A percentile compares a stretch with the other conserved stretches of the same genome.
These are phyloP conservation scores for Chaetomium cochliodes DNA, from an alignment of 495 filamentous ascomycete genomes.

Conservation along the genomic window DNA sequence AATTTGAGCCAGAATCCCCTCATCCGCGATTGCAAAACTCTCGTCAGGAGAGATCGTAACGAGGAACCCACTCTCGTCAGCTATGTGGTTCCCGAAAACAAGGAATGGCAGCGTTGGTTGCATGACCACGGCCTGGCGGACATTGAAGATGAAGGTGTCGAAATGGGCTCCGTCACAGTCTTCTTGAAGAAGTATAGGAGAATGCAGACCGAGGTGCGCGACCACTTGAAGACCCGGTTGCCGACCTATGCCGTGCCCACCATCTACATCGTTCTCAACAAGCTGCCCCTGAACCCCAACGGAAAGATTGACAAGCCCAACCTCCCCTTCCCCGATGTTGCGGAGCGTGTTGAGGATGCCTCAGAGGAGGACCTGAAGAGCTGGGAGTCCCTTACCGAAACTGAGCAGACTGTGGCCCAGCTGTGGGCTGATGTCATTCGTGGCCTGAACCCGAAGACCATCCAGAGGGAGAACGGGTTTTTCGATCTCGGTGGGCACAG, in stretches of 20 bases:
- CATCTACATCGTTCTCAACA: conserved; percentile 73
- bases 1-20: conserved; percentile 75
- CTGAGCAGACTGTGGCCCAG: conserved; percentile 39
- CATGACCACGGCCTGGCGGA: conserved; percentile 54
- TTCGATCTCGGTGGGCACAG: conserved; percentile 88
- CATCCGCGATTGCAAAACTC: conserved; percentile 81
- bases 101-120: conserved; percentile 68
- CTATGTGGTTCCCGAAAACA: conserved; percentile 83
- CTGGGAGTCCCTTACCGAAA: conserved; percentile 59
- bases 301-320: conserved; percentile 91
- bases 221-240: conserved; percentile 71
- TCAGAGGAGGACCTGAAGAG: conserved; percentile 67
- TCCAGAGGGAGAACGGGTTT: conserved; percentile 69
- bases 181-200: conserved; percentile 62
- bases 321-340: conserved; percentile 84
- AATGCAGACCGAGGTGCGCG: conserved; percentile 70
- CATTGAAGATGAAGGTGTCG: conserved; percentile 45
- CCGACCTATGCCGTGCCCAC: conserved; percentile 78
- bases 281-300: conserved; percentile 88
- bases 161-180: conserved; percentile 45
- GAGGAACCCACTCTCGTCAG: conserved; percentile 88
- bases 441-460: conserved; percentile 56
- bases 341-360: conserved; percentile 46
- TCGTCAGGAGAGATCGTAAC: conserved; percentile 82
- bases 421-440: conserved; percentile 50